These are phyloP conservation scores for Pisolithus tinctorius DNA, from an alignment of 768 basidiomycete species.

Conservation along the genomic window DNA sequence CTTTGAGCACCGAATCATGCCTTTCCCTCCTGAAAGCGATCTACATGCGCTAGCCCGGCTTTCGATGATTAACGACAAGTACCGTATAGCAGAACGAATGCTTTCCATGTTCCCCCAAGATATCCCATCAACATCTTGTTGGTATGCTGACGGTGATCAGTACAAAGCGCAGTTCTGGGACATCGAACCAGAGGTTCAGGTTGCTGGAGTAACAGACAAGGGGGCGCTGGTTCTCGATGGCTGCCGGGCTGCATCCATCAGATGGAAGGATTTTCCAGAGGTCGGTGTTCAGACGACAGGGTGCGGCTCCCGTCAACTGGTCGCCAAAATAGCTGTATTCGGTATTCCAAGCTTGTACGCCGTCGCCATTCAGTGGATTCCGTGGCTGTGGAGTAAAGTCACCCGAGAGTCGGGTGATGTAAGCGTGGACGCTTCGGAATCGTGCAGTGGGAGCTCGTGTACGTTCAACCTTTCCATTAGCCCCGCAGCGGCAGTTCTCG, in stretches of 20 bases:
- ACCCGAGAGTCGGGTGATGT: too few species aligned
- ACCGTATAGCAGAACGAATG: conserved; percentile 18
- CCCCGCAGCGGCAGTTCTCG: background rate
- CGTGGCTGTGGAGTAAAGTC: too few species aligned
- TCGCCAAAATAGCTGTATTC: conserved; percentile 3
- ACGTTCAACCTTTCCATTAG: background rate
- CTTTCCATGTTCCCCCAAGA: conserved; percentile 10
- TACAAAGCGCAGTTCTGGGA: conserved; percentile 14
- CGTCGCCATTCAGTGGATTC: background rate
- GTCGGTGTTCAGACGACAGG: conserved; percentile 6
- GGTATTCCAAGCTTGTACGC: conserved; percentile 5
- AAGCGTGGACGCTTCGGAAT: too few species aligned
- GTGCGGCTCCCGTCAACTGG: conserved; percentile 5
- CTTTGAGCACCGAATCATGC: conserved; percentile 15
- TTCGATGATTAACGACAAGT: conserved; percentile 17
- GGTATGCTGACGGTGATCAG: conserved; percentile 14
- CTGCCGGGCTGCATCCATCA: conserved; percentile 4
- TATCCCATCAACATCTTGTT: conserved; percentile 1
- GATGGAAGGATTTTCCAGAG: conserved; percentile 8
- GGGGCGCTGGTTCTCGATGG: conserved; percentile 5
- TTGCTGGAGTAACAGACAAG: conserved; percentile 3
- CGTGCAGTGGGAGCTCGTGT: too few species aligned
- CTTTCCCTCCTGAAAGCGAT: conserved; percentile 9
- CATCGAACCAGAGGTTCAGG: conserved; percentile 4
- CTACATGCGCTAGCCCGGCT: conserved; percentile 11